Conservation (phyloP, 345 rosid species). For the Draba incana region DNA sequence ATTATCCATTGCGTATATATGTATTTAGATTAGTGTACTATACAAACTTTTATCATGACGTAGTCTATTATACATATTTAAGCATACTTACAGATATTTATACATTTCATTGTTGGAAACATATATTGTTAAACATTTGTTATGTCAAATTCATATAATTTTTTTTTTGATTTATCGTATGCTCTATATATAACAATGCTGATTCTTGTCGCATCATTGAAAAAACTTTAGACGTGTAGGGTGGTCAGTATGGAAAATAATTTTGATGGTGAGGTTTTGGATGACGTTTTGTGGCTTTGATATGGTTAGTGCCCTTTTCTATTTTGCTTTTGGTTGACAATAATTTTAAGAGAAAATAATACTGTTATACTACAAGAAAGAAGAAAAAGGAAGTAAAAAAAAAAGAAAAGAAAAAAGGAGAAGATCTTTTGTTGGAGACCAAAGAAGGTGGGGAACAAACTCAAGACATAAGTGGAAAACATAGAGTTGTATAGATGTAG, state of each 20-base stretch:
- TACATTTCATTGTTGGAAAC: too few species aligned
- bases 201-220: slow-evolving; percentile 38
- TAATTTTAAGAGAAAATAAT: slow-evolving; percentile 27
- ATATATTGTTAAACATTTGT: too few species aligned
- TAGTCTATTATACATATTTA: too few species aligned
- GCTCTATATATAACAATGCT: slow-evolving; percentile 20
- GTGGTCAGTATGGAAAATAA: slow-evolving; percentile 24
- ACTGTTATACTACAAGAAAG: slow-evolving; percentile 23
- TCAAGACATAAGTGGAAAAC: slow-evolving; percentile 47
- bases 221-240: slow-evolving; percentile 29
- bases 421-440: slow-evolving; percentile 47
- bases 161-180: too few species aligned
- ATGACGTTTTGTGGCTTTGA: slow-evolving; percentile 31
- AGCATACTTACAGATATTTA: too few species aligned
- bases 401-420: slow-evolving; percentile 36
- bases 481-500: slow-evolving; percentile 44
- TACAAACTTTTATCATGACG: too few species aligned
- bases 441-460: slow-evolving; percentile 50
- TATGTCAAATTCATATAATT: too few species aligned
- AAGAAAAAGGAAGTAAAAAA: slow-evolving; percentile 3
- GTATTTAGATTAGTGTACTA: too few species aligned
- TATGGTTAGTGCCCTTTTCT: slow-evolving; percentile 36
- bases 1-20: too few species aligned
- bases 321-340: slow-evolving; percentile 35
- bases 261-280: slow-evolving; percentile 34